These are phyloP conservation scores for Pythium vanterpoolii DNA, from an alignment of 352 stramenopile genomes.

Conservation along the genomic window DNA sequence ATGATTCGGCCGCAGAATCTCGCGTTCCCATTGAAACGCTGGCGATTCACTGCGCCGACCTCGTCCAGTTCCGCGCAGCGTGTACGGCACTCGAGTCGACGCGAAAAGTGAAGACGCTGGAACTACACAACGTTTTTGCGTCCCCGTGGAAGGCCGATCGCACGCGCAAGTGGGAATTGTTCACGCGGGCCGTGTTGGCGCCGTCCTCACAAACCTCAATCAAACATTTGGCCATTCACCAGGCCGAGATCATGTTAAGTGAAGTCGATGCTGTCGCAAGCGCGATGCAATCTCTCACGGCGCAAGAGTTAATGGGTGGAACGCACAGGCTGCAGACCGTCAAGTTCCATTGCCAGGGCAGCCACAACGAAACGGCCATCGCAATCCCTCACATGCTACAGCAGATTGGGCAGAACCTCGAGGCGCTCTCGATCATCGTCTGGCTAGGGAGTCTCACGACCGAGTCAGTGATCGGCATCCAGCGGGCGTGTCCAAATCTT, in stretches of 20 bases:
- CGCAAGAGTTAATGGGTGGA: not conserved
- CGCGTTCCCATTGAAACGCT: constrained; percentile 2
- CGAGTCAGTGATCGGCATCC: not conserved
- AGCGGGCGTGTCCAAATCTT: not conserved
- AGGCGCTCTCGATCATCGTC: constrained; percentile 2
- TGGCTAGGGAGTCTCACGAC: constrained; percentile 2
- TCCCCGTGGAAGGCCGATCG: not conserved
- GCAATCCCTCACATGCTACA: not conserved
- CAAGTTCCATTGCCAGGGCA: not conserved
- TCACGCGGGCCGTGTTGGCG: constrained; percentile 2
- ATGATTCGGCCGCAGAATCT: not conserved
- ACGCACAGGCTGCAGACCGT: constrained; percentile 4
- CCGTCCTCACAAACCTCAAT: constrained; percentile 4
- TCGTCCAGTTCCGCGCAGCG: not conserved
- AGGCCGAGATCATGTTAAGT: constrained; percentile 1
- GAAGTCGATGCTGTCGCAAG: not conserved
- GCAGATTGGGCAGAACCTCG: not conserved
- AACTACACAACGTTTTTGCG: constrained; percentile 10
- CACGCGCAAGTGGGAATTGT: constrained; percentile 11
- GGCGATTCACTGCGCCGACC: not conserved
- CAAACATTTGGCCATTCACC: constrained; percentile 15
- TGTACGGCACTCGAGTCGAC: constrained; percentile 8
- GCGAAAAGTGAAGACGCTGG: constrained; percentile 7
- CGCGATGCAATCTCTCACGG: not conserved
- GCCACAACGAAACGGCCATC: not conserved